Evolutionary conservation across 2,329 filamentous ascomycete species (phyloP).

Genomic region (Colletotrichum caudatum): DNA sequence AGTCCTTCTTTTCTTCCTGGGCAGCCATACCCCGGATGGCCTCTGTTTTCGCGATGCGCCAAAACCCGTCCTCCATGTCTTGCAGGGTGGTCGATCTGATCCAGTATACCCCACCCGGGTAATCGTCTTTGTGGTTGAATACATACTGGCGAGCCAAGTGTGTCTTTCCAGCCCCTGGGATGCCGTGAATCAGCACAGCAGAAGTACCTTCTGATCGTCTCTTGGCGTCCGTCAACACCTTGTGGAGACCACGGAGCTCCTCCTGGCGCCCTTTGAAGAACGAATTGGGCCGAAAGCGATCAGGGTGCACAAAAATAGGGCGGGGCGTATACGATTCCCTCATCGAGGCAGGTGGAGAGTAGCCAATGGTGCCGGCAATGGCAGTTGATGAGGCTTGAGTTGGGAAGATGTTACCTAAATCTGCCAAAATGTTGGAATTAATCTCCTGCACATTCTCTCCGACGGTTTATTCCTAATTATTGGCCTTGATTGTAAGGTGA

Average conservation of each 20-base stretch:
- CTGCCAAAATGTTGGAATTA: not conserved
- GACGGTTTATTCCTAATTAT: too few species aligned
- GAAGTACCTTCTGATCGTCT: conserved; percentile 68
- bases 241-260: conserved; percentile 69
- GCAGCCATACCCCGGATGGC: conserved; percentile 59
- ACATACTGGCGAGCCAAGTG: conserved; percentile 77
- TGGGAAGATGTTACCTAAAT: not conserved
- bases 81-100: conserved; percentile 70
- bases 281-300: conserved; percentile 71
- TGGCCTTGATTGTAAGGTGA: too few species aligned
- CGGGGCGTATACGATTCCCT: not conserved
- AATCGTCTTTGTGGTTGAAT: conserved; percentile 68
- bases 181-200: conserved; percentile 72
- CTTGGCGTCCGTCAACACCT: conserved; percentile 68
- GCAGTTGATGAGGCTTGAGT: not conserved
- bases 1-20: conserved; percentile 50
- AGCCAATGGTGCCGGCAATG: not conserved
- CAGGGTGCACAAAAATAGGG: conserved; percentile 60
- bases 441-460: not conserved
- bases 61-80: conserved; percentile 72
- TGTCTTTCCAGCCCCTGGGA: conserved; percentile 76
- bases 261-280: conserved; percentile 71
- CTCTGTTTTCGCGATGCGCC: conserved; percentile 72
- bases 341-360: not conserved
- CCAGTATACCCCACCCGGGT: conserved; percentile 78